These are phyloP conservation scores for Phanerochaete carnosa DNA, from an alignment of 768 basidiomycete genomes.

Conservation along the genomic window DNA sequence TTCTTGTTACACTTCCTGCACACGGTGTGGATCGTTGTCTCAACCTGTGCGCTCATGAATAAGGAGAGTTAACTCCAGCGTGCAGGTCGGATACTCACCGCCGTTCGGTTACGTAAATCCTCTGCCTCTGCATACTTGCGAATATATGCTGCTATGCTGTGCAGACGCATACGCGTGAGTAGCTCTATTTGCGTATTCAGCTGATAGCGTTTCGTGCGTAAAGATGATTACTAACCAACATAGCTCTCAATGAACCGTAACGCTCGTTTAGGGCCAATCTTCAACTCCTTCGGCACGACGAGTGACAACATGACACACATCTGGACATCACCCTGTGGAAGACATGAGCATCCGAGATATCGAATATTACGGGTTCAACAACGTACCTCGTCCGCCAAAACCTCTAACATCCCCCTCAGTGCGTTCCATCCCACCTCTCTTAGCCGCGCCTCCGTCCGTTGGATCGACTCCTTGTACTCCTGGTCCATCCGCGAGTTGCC, in stretches of 20 bases:
- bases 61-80: not conserved
- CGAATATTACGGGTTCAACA: conserved; percentile 2
- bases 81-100: conserved; percentile 35
- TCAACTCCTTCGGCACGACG: conserved; percentile 57
- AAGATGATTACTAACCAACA: conserved; percentile 47
- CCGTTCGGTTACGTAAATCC: conserved; percentile 48
- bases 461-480: conserved; percentile 23
- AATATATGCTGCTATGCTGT: conserved; percentile 69
- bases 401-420: conserved; percentile 53
- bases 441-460: conserved; percentile 47
- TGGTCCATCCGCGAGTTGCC: not conserved
- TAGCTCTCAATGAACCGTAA: conserved; percentile 66
- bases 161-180: conserved; percentile 56
- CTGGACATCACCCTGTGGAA: conserved; percentile 70
- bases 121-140: conserved; percentile 59
- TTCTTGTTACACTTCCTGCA: conserved; percentile 73
- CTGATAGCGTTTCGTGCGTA: not conserved
- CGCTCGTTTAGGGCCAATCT: conserved; percentile 39
- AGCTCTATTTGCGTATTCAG: conserved; percentile 45
- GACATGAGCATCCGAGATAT: conserved; percentile 9
- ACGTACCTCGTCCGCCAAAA: conserved; percentile 59
- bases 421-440: conserved; percentile 56
- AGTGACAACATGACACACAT: conserved; percentile 73
- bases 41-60: conserved; percentile 41
- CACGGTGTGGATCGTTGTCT: conserved; percentile 66